Evolutionary conservation across 345 rosid species (phyloP).

Genomic region (Microcos paniculata): DNA sequence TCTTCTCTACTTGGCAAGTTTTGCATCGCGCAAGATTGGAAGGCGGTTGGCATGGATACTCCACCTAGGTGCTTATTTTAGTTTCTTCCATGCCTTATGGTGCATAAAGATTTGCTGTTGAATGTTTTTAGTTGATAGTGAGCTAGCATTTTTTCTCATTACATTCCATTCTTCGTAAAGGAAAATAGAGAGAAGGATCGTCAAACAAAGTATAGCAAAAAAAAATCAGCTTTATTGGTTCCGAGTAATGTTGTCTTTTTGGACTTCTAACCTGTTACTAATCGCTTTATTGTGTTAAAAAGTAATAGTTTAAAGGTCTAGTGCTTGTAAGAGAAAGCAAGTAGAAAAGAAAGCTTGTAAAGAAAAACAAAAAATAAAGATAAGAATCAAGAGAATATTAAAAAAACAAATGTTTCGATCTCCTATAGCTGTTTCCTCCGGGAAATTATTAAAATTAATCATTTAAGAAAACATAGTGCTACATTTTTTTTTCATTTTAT

Average conservation of each 20-base stretch:
- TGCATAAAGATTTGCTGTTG: not conserved
- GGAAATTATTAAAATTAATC: not conserved
- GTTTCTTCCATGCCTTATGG: not conserved
- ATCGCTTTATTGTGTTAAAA: not conserved
- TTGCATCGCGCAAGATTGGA: constrained; percentile 70
- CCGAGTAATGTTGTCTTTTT: not conserved
- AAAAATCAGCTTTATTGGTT: not conserved
- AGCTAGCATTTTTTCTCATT: not conserved
- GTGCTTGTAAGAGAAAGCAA: not conserved
- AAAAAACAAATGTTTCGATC: not conserved
- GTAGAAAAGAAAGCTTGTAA: not conserved
- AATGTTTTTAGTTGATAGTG: not conserved
- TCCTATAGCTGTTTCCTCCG: not conserved
- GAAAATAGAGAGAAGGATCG: not conserved
- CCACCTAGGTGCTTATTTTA: constrained; percentile 53
- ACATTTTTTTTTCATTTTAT: not conserved
- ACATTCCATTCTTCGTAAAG: not conserved
- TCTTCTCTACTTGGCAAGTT: constrained; percentile 90
- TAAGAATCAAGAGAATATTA: too few species aligned
- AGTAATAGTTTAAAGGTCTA: not conserved
- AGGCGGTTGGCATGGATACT: constrained; percentile 86
- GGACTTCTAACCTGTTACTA: not conserved
- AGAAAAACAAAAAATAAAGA: not conserved
- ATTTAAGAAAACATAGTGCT: not conserved
- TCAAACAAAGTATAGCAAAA: not conserved